Evolutionary conservation across 352 stramenopile species (phyloP).

Genomic region (Phytopythium mirpurense): DNA sequence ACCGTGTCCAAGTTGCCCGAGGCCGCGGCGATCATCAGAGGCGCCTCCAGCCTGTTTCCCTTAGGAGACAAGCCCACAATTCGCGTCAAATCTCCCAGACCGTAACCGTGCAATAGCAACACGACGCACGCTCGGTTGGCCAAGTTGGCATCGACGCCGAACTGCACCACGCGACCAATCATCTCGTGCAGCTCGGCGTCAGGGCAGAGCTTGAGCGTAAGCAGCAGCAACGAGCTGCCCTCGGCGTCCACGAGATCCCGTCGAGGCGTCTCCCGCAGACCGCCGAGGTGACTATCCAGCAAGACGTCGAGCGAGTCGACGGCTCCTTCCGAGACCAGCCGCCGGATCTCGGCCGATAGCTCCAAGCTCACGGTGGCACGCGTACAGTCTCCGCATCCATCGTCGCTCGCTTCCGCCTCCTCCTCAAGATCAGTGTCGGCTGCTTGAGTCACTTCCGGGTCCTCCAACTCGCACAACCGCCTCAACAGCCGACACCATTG

Average conservation of each 20-base stretch:
- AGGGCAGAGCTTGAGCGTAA: conserved; percentile 35
- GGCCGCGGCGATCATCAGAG: conserved; percentile 47
- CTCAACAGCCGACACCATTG: neutral
- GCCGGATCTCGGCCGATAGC: neutral
- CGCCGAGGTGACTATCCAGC: neutral
- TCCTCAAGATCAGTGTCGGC: neutral
- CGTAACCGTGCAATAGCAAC: neutral
- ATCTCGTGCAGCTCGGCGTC: conserved; percentile 9
- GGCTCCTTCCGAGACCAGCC: neutral
- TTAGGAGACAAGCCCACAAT: neutral
- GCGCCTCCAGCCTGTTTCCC: conserved; percentile 20
- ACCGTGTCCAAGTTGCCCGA: conserved; percentile 37
- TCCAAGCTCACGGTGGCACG: neutral
- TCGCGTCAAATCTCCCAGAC: neutral
- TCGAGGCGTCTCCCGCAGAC: neutral
- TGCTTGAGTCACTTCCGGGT: neutral
- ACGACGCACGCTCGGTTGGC: conserved; percentile 49
- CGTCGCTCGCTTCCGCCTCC: neutral
- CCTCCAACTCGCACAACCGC: neutral
- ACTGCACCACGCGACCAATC: conserved; percentile 23
- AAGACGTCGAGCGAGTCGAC: neutral
- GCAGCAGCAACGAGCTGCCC: conserved; percentile 49
- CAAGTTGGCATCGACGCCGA: conserved; percentile 37
- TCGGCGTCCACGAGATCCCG: conserved; percentile 20
- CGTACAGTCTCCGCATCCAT: neutral